These are phyloP conservation scores for Moringa oleifera DNA, from an alignment of 345 rosid genomes.

Conservation along the genomic window DNA sequence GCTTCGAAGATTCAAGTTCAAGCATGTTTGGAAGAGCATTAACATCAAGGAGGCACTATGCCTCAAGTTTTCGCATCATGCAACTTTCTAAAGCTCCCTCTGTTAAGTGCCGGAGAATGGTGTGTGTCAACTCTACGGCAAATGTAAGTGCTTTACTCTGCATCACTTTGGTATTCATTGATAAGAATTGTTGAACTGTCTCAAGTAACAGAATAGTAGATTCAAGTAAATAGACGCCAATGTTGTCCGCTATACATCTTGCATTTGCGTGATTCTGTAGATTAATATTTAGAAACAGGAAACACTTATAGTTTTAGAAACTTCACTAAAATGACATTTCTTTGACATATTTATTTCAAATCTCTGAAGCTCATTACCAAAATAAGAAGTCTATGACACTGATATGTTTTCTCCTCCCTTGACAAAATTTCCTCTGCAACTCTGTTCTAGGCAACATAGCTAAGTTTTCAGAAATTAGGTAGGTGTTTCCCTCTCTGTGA, in stretches of 20 bases:
- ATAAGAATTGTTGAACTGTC: neutral
- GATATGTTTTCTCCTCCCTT: too few species aligned
- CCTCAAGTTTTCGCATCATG: constrained; percentile 27
- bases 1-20: constrained; percentile 16
- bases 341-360: too few species aligned
- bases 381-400: neutral
- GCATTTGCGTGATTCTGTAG: neutral
- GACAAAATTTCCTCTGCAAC: too few species aligned
- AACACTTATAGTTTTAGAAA: too few species aligned
- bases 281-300: neutral
- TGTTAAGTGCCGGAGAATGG: constrained; percentile 33
- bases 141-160: constrained; percentile 32
- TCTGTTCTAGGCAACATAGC: neutral
- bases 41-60: constrained; percentile 46
- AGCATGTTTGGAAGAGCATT: constrained; percentile 28
- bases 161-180: neutral
- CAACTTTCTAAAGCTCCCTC: constrained; percentile 34
- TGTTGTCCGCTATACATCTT: neutral
- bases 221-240: neutral
- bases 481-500: too few species aligned
- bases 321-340: neutral
- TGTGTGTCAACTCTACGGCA: constrained; percentile 44
- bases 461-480: neutral
- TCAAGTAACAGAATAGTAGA: neutral
- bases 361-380: neutral